phyloP scores from a whole-genome alignment of 495 filamentous ascomycete species.

The Mytilinidion resinicola region DNA sequence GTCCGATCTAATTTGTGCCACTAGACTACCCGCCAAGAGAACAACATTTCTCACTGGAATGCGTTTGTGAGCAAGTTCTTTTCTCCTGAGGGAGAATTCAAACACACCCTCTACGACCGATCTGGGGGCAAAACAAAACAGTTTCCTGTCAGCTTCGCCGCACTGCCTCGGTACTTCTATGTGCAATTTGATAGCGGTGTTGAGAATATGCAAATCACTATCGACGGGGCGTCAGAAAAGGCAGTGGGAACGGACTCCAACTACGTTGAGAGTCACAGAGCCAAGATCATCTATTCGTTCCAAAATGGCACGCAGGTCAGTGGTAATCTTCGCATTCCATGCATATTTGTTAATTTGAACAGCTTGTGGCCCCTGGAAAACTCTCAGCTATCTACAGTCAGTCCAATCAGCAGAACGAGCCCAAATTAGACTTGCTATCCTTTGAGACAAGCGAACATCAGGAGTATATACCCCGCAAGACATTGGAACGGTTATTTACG shows the following conservation, averaged over 20 bases:
- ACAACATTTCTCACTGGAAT: slow-evolving; percentile 66
- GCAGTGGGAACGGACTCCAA: slow-evolving; percentile 13
- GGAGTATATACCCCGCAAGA: slow-evolving; percentile 28
- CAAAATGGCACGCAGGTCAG: slow-evolving; percentile 33
- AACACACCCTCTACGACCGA: slow-evolving; percentile 53
- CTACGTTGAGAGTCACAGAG: slow-evolving; percentile 25
- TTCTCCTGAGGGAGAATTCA: slow-evolving; percentile 61
- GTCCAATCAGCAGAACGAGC: slow-evolving; percentile 2
- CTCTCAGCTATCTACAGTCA: slow-evolving; percentile 31
- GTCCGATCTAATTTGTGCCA: slow-evolving; percentile 7
- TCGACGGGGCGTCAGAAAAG: slow-evolving; percentile 47
- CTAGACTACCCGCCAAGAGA: slow-evolving; percentile 18
- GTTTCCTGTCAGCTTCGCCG: slow-evolving; percentile 69
- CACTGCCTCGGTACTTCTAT: slow-evolving; percentile 71
- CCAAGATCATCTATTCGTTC: slow-evolving; percentile 35
- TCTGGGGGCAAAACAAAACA: slow-evolving; percentile 50
- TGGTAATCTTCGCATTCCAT: background rate
- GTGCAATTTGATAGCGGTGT: slow-evolving; percentile 81
- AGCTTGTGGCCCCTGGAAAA: slow-evolving; percentile 28
- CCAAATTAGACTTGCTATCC: slow-evolving; percentile 30
- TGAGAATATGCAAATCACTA: slow-evolving; percentile 67
- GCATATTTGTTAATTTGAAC: slow-evolving; percentile 7
- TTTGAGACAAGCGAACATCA: slow-evolving; percentile 31
- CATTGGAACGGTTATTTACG: slow-evolving; percentile 26
- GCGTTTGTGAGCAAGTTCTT: slow-evolving; percentile 71